Base-by-base conservation (phyloP, 2,329 filamentous ascomycete species). In the Venturiaceae sp. region DNA sequence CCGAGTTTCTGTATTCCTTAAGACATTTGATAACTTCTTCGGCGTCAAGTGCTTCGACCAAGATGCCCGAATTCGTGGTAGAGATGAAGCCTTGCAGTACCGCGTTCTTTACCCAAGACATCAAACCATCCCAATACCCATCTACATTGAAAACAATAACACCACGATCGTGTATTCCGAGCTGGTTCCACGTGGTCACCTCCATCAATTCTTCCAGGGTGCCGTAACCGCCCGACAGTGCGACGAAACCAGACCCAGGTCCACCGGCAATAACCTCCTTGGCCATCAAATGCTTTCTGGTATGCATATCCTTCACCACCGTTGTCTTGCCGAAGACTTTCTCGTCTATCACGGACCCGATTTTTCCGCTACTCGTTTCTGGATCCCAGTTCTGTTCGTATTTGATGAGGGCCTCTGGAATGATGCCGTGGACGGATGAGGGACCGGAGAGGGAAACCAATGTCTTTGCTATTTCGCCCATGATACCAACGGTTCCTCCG, bases 141-240 rank as follows among this genome's bases (percentile, higher is more conserved):
- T 92, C 85, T 28, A 96, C 80, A 71, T 97, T 97, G 64, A 89
- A 83, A 53, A 96, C 76, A 57, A 92, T 85, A 50, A 97, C 85
- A 3, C 87, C 88, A 54, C 81, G 79, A 65, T 80, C 80, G 74
- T 97, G 94, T 64, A 99, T 97, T 1, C 94, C 92, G 54, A 99
- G 75, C 76, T 97, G 94, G 72, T 96, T 97, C 92, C 94, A 99
- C 11, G 90, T 95, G 28, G 85, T 85, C 2, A 90, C 84, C 76
- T 95, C 90, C 73, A 96, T 91, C 69, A 99, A 80, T 79, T 99
- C 94, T 76, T 99, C 94, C 70, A 97, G 81, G 2, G 94, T 99
- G 21, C 94, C 94, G 72, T 92, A 99, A 0, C 94, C 94, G 46
- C 92, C 92, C 58, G 83, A 84, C 60, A 99, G 76, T 30, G 91